These are phyloP conservation scores for Saccharomyces jurei DNA, from an alignment of 805 yeast genomes.

Conservation along the genomic window DNA sequence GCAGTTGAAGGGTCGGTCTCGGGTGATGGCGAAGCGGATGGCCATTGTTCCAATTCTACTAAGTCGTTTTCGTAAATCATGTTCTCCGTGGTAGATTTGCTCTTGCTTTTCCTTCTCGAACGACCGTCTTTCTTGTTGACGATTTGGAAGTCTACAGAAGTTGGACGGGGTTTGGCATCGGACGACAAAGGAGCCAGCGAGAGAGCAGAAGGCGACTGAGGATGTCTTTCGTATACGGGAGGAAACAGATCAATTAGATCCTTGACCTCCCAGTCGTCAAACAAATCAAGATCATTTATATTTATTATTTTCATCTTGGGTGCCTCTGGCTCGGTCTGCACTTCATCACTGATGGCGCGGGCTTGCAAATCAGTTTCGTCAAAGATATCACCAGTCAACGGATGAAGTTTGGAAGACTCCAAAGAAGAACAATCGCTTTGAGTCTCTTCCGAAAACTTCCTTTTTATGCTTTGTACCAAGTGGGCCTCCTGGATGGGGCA, in stretches of 20 bases:
- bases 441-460: slow-evolving; percentile 7
- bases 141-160: slow-evolving; percentile 5
- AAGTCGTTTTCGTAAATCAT: slow-evolving; percentile 9
- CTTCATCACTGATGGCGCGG: neutral
- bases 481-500: slow-evolving; percentile 1
- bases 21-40: slow-evolving; percentile 4
- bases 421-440: neutral
- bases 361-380: neutral
- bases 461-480: slow-evolving; percentile 4
- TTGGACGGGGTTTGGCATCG: neutral
- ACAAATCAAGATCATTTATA: slow-evolving; percentile 21
- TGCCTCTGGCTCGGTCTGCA: neutral
- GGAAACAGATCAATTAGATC: slow-evolving; percentile 14
- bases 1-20: slow-evolving; percentile 1
- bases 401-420: neutral
- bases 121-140: neutral
- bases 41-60: slow-evolving; percentile 27
- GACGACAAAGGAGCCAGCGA: neutral
- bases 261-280: slow-evolving; percentile 10
- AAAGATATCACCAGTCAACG: slow-evolving; percentile 1
- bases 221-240: slow-evolving; percentile 18
- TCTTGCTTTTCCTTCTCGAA: neutral
- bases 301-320: slow-evolving; percentile 15
- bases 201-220: neutral
- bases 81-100: neutral